Evolutionary conservation across 1,139 yeast species (phyloP).

Genomic region (Diutina pseudorugosa): DNA sequence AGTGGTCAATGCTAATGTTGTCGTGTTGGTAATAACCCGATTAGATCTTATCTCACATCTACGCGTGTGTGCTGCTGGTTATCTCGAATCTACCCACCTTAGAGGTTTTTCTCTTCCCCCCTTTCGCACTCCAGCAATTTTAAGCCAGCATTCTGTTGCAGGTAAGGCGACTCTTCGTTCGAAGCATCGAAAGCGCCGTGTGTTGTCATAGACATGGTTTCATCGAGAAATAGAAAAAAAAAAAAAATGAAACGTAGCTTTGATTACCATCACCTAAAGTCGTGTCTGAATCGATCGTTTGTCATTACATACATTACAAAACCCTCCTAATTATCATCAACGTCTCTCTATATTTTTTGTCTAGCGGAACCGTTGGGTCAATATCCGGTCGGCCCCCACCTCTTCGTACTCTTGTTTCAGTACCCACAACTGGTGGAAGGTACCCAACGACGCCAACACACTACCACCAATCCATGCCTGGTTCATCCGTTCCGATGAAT

Average conservation of each 20-base stretch:
- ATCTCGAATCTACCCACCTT: too few species aligned
- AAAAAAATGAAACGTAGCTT: too few species aligned
- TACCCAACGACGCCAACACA: constrained; percentile 82
- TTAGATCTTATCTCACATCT: too few species aligned
- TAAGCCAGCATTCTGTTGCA: background rate
- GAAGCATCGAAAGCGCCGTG: background rate
- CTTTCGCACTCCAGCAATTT: background rate
- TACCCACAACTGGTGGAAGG: constrained; percentile 96
- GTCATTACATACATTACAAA: background rate
- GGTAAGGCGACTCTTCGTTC: background rate
- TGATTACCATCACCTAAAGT: background rate
- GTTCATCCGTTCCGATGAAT: constrained; percentile 67
- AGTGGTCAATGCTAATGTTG: too few species aligned
- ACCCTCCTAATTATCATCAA: background rate
- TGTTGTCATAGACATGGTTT: background rate
- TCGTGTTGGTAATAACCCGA: too few species aligned
- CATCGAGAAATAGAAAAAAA: too few species aligned
- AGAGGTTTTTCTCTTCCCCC: too few species aligned
- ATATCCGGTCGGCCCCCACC: constrained; percentile 73
- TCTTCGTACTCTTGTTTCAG: constrained; percentile 85
- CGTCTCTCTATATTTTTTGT: background rate
- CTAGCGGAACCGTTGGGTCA: constrained; percentile 62
- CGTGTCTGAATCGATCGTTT: background rate
- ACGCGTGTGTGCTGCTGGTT: too few species aligned
- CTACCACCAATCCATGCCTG: constrained; percentile 96